Evolutionary conservation across 257 asterid species (phyloP).

Genomic region (Primulina eburnea): DNA sequence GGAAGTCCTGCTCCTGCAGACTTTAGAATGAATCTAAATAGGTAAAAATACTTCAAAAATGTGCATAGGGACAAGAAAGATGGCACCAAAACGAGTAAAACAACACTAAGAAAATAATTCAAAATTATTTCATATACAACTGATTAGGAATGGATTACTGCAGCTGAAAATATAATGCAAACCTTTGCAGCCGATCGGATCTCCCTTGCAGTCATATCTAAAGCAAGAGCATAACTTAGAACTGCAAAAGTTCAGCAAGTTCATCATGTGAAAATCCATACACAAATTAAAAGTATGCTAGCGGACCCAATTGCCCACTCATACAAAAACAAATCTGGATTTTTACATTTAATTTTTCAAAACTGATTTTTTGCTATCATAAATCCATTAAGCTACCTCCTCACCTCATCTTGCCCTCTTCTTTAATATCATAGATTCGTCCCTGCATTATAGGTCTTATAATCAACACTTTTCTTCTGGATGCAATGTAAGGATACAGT

Average conservation of each 20-base stretch:
- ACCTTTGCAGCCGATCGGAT: conserved; percentile 92
- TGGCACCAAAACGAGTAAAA: conserved; percentile 3
- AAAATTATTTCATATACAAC: background rate
- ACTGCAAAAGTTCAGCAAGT: conserved; percentile 2
- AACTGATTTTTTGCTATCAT: background rate
- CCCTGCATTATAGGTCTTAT: background rate
- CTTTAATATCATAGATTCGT: background rate
- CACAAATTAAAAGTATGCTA: background rate
- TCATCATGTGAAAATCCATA: background rate
- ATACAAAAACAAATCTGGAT: too few relatives aligned
- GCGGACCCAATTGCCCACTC: background rate
- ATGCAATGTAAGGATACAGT: background rate
- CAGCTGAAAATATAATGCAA: conserved; percentile 24
- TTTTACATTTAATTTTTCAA: background rate
- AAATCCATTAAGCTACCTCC: background rate
- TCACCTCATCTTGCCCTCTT: background rate
- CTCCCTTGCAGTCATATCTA: conserved; percentile 99
- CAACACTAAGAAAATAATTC: conserved; percentile 3
- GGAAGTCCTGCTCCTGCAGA: conserved; percentile 99
- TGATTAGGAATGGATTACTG: conserved; percentile 1
- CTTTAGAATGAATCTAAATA: conserved; percentile 43
- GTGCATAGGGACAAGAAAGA: background rate
- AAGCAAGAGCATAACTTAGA: conserved; percentile 95
- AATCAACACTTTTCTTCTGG: background rate
- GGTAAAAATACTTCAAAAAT: conserved; percentile 12